phyloP scores from a whole-genome alignment of 208 protist species.

The Trypanosoma boissoni region DNA sequence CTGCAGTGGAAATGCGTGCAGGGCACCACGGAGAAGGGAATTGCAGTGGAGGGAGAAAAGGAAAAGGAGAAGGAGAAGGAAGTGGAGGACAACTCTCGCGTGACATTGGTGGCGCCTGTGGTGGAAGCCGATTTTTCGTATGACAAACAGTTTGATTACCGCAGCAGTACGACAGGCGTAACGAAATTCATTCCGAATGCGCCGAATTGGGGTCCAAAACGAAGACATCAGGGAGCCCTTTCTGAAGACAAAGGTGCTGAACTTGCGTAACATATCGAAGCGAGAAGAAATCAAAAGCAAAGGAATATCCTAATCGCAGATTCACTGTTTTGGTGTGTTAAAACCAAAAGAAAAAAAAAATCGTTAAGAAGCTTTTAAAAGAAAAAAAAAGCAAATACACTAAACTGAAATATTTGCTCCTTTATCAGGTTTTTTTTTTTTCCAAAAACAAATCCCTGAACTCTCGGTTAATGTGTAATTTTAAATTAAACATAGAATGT shows the following conservation, averaged over 20 bases:
- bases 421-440: constrained; percentile 5
- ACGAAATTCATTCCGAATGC: constrained; percentile 90
- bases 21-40: constrained; percentile 17
- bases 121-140: constrained; percentile 71
- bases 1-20: constrained; percentile 64
- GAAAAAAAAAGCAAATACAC: background rate
- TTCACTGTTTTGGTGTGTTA: too few species aligned
- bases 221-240: constrained; percentile 69
- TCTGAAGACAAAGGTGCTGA: constrained; percentile 24
- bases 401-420: background rate
- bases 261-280: too few species aligned
- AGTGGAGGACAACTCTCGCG: background rate
- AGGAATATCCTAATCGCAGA: too few species aligned
- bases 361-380: too few species aligned
- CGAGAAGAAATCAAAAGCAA: too few species aligned
- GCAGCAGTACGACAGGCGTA: constrained; percentile 62
- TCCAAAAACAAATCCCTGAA: too few species aligned
- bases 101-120: constrained; percentile 39
- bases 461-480: too few species aligned
- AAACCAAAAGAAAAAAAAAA: too few species aligned
- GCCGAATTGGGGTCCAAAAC: constrained; percentile 83
- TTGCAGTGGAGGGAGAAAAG: background rate
- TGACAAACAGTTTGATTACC: constrained; percentile 73
- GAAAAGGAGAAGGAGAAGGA: background rate
- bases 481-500: too few species aligned